Conservation (phyloP, 1,139 yeast genomes). For the Saccharomyces hybrid region DNA sequence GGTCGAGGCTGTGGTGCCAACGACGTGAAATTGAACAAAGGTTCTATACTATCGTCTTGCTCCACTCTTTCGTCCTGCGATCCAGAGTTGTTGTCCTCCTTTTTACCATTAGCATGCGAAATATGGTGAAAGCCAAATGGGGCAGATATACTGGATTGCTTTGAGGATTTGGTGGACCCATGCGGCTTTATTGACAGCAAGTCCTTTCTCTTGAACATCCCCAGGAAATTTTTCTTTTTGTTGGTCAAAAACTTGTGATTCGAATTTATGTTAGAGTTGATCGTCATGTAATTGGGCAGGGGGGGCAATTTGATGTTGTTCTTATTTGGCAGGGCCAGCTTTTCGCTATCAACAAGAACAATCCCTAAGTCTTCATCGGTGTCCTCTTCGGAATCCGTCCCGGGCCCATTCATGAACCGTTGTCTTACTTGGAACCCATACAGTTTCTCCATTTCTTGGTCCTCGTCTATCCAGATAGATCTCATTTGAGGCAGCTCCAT, state of each 20-base stretch:
- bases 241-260: slow-evolving; percentile 5
- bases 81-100: slow-evolving; percentile 1
- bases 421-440: slow-evolving; percentile 28
- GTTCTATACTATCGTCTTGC: background rate
- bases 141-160: slow-evolving; percentile 17
- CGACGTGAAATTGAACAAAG: background rate
- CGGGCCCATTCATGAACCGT: slow-evolving; percentile 16
- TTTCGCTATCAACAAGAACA: slow-evolving; percentile 30
- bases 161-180: background rate
- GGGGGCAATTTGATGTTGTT: slow-evolving; percentile 33
- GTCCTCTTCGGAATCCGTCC: slow-evolving; percentile 6
- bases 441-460: slow-evolving; percentile 29
- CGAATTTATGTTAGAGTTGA: background rate
- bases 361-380: slow-evolving; percentile 26
- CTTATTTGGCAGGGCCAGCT: slow-evolving; percentile 29
- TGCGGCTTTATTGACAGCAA: slow-evolving; percentile 4
- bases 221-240: slow-evolving; percentile 18
- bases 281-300: slow-evolving; percentile 13
- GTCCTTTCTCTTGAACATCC: slow-evolving; percentile 22
- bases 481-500: slow-evolving; percentile 30
- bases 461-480: slow-evolving; percentile 38
- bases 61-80: background rate
- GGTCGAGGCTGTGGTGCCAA: background rate
- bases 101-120: slow-evolving; percentile 26
- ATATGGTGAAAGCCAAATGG: slow-evolving; percentile 30